A percentile compares a stretch with the other conserved stretches of the same genome.
Conservation (phyloP, 495 filamentous ascomycete genomes). For the Neurospora tetraspora region DNA sequence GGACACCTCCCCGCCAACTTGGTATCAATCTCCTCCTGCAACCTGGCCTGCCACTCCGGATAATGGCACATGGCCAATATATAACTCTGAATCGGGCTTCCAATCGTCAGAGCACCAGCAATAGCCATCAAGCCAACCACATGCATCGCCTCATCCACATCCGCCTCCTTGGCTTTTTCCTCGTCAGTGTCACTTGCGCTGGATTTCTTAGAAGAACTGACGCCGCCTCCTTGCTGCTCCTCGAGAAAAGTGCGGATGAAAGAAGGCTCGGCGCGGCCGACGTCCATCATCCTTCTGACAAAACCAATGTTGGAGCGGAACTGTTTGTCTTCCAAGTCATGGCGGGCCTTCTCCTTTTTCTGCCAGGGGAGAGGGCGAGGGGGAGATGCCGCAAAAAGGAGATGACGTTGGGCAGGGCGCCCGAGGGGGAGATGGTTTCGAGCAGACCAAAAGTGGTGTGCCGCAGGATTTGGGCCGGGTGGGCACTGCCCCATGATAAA, state of each 20-base stretch:
- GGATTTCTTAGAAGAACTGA: conserved; percentile 1
- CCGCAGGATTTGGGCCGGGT: conserved; percentile 37
- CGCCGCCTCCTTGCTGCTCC: conserved; percentile 4
- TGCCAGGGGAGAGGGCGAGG: conserved; percentile 39
- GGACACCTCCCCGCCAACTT: conserved; percentile 39
- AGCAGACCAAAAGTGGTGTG: conserved; percentile 48
- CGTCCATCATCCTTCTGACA: conserved; percentile 20
- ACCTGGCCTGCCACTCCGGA: conserved; percentile 41
- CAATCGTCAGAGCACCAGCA: conserved; percentile 37
- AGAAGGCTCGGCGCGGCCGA: conserved; percentile 21
- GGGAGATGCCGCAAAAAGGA: conserved; percentile 38
- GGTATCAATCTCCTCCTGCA: conserved; percentile 46
- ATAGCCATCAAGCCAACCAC: conserved; percentile 41
- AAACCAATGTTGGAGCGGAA: conserved; percentile 31
- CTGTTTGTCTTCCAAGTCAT: conserved; percentile 29
- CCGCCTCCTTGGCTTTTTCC: conserved; percentile 13
- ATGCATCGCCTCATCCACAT: conserved; percentile 29
- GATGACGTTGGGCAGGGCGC: conserved; percentile 43
- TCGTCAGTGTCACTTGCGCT: not conserved
- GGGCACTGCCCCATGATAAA: conserved; percentile 47
- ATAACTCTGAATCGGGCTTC: conserved; percentile 45
- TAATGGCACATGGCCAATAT: conserved; percentile 51
- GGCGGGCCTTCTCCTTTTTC: conserved; percentile 33
- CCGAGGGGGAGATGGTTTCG: conserved; percentile 46
- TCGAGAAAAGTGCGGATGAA: conserved; percentile 37